Percentiles rank a stretch among this genome's conserved stretches.
Evolutionary conservation across 2,329 filamentous ascomycete genomes (phyloP).

Genomic region (Claviceps purpurea): DNA sequence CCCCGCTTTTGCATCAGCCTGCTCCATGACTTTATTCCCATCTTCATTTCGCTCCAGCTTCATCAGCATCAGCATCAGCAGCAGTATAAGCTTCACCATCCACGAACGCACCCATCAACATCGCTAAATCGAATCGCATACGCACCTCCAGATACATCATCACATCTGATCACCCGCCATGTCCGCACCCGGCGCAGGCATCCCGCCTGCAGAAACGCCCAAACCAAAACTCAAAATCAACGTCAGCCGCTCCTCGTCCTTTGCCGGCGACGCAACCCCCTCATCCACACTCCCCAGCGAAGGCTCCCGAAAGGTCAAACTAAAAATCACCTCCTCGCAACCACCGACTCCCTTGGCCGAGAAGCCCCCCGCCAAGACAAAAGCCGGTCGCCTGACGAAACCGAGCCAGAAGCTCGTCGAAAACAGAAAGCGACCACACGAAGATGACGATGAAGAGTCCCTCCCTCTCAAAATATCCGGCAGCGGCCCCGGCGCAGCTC

Average conservation of each 20-base stretch:
- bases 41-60: background rate
- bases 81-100: too few relatives aligned
- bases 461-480: constrained; percentile 12
- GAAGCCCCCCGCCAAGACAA: constrained; percentile 31
- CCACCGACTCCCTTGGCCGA: constrained; percentile 22
- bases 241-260: constrained; percentile 22
- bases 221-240: constrained; percentile 28
- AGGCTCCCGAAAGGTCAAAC: constrained; percentile 25
- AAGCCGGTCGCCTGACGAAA: constrained; percentile 45
- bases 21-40: background rate
- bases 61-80: background rate
- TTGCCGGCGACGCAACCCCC: constrained; percentile 16
- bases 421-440: constrained; percentile 47
- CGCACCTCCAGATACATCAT: too few relatives aligned
- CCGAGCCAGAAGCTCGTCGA: constrained; percentile 44
- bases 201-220: constrained; percentile 14
- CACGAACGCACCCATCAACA: too few relatives aligned
- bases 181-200: constrained; percentile 6
- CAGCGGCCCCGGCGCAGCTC: background rate
- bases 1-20: background rate
- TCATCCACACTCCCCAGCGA: constrained; percentile 17
- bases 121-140: too few relatives aligned
- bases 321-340: constrained; percentile 27
- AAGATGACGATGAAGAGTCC: constrained; percentile 36
- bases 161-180: background rate